These are phyloP conservation scores for Rhytidhysteron rufulum DNA, from an alignment of 2,329 filamentous ascomycete species.

Conservation along the genomic window DNA sequence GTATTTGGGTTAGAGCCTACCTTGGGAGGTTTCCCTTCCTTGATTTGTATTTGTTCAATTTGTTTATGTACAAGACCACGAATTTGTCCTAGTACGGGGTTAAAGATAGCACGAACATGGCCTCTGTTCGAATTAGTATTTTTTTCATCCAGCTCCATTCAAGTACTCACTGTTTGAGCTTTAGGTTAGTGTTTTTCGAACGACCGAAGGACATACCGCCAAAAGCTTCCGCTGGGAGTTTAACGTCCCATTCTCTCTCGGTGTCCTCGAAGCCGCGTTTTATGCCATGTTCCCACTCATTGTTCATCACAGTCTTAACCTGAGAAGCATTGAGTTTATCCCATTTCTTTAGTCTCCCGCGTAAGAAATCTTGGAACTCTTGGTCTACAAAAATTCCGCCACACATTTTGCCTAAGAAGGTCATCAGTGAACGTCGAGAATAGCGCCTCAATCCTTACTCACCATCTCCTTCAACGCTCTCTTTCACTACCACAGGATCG, in stretches of 20 bases:
- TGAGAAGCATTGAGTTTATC: slow-evolving; percentile 5
- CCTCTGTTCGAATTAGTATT: background rate
- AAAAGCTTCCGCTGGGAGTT: background rate
- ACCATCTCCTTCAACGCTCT: slow-evolving; percentile 5
- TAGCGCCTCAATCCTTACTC: too few relatives aligned
- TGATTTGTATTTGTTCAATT: background rate
- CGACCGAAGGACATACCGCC: background rate
- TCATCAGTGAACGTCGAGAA: too few relatives aligned
- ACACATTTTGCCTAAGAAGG: slow-evolving; percentile 9
- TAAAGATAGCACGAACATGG: background rate
- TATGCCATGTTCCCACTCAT: slow-evolving; percentile 18
- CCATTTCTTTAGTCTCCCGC: slow-evolving; percentile 7
- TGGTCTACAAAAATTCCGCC: slow-evolving; percentile 16
- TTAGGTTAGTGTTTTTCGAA: background rate
- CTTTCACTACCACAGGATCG: slow-evolving; percentile 1
- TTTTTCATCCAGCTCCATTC: background rate
- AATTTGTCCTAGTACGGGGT: background rate
- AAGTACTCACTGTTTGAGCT: background rate
- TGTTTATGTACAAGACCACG: background rate
- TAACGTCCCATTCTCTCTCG: background rate
- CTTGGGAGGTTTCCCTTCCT: background rate
- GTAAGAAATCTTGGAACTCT: slow-evolving; percentile 12
- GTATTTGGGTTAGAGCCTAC: background rate
- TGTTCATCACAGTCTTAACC: slow-evolving; percentile 15
- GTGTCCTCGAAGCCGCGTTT: slow-evolving; percentile 13